A percentile compares a stretch with the other conserved stretches of the same genome.
phyloP scores from a whole-genome alignment of 1,139 yeast species.

The Kurtzmaniella quercitrusa region DNA sequence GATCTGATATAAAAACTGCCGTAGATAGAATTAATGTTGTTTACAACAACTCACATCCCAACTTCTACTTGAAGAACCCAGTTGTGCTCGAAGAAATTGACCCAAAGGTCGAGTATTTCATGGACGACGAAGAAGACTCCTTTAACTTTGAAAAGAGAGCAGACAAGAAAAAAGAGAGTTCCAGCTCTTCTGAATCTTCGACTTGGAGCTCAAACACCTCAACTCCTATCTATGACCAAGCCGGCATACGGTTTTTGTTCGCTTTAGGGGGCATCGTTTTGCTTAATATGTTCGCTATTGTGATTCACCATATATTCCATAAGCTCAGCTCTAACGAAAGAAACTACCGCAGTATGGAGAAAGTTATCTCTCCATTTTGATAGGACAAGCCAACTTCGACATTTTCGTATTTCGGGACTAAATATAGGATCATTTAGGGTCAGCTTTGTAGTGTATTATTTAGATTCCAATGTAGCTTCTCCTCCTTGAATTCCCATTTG shows the following conservation, averaged over 20 bases:
- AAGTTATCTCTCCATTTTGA: slow-evolving; percentile 34
- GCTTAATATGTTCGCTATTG: slow-evolving; percentile 32
- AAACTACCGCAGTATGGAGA: slow-evolving; percentile 33
- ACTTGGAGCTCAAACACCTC: background rate
- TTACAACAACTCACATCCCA: slow-evolving; percentile 1
- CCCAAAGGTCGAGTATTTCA: background rate
- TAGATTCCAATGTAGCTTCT: too few relatives aligned
- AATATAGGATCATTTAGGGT: background rate
- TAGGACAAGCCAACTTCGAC: background rate
- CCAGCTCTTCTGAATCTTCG: slow-evolving; percentile 4
- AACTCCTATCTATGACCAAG: slow-evolving; percentile 11
- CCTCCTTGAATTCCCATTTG: too few relatives aligned
- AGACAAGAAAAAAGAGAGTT: slow-evolving; percentile 3
- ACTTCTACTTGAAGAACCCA: background rate
- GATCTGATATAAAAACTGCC: background rate
- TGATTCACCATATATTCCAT: slow-evolving; percentile 32
- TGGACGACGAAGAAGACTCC: background rate
- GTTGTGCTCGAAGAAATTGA: background rate
- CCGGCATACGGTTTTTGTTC: slow-evolving; percentile 20
- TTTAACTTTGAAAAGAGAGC: background rate
- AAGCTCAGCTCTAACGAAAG: slow-evolving; percentile 25
- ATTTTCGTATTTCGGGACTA: background rate
- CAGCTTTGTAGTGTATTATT: background rate
- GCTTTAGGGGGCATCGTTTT: slow-evolving; percentile 28
- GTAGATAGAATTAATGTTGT: background rate